Evolutionary conservation across 75 land plant species (phyloP).

Genomic region (Selaginella moellendorffii): DNA sequence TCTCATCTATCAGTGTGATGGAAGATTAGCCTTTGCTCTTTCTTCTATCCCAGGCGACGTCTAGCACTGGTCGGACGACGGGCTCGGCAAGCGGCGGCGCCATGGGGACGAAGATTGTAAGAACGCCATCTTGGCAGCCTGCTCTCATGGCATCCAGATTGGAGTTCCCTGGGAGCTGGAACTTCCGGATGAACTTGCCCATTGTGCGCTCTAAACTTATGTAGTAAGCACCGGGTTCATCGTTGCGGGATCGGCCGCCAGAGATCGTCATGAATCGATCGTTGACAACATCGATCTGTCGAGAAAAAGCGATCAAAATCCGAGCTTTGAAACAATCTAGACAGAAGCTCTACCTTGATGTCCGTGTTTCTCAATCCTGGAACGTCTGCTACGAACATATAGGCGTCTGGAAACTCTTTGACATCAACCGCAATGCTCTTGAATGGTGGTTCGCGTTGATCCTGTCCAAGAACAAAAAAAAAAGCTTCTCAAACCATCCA

Average conservation of each 20-base stretch:
- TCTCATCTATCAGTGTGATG: too few species aligned
- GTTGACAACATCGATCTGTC: not conserved
- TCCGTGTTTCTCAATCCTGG: conserved; percentile 17
- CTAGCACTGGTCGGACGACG: too few species aligned
- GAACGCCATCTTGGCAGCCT: not conserved
- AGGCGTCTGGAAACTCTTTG: conserved; percentile 9
- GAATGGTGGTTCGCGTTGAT: not conserved
- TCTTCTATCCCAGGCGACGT: too few species aligned
- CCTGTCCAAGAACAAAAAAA: not conserved
- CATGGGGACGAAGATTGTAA: not conserved
- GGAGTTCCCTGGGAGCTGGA: not conserved
- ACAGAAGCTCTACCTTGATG: conserved; percentile 21
- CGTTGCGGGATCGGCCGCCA: not conserved
- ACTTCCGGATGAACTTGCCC: not conserved
- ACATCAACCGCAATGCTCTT: conserved; percentile 15
- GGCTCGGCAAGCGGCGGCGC: not conserved
- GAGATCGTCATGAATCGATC: not conserved
- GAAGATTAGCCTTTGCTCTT: too few species aligned
- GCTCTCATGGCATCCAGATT: not conserved
- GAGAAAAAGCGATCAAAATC: not conserved
- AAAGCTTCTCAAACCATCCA: not conserved
- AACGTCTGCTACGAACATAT: conserved; percentile 16
- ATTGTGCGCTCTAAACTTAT: not conserved
- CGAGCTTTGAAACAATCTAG: too few species aligned
- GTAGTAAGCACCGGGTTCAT: not conserved